These are phyloP conservation scores for Ceratocystiopsis sp. DNA, from an alignment of 2,329 filamentous ascomycete species.

Conservation along the genomic window DNA sequence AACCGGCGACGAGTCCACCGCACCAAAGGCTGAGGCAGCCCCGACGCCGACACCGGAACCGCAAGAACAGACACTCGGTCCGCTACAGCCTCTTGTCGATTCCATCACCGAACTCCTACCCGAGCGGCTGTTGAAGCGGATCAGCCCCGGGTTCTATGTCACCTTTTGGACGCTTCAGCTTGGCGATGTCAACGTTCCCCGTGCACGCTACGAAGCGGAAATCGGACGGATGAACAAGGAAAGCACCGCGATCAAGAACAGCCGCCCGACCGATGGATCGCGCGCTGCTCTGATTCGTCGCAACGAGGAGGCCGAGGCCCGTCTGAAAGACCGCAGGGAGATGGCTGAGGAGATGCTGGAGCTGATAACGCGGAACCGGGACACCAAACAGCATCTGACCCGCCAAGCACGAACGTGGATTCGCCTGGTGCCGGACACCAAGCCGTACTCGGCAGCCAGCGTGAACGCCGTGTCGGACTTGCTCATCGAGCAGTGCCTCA, in stretches of 20 bases:
- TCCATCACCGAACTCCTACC: constrained; percentile 46
- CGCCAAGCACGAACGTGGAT: constrained; percentile 73
- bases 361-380: constrained; percentile 49
- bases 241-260: constrained; percentile 47
- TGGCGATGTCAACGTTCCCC: constrained; percentile 62
- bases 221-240: constrained; percentile 51
- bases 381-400: constrained; percentile 51
- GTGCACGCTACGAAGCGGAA: constrained; percentile 62
- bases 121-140: constrained; percentile 45
- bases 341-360: constrained; percentile 57
- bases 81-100: constrained; percentile 54
- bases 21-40: too few relatives aligned
- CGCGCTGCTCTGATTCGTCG: constrained; percentile 47
- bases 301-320: constrained; percentile 50
- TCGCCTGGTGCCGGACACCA: constrained; percentile 23
- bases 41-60: too few relatives aligned
- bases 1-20: too few relatives aligned
- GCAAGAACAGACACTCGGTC: constrained; percentile 23
- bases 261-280: constrained; percentile 32
- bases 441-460: background rate
- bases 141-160: constrained; percentile 69
- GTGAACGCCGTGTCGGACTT: constrained; percentile 53
- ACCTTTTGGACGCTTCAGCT: constrained; percentile 86
- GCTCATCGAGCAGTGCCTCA: constrained; percentile 75
- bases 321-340: constrained; percentile 51